These are phyloP conservation scores for Vitis amurensis DNA, from an alignment of 164 flowering plant species.

Conservation along the genomic window DNA sequence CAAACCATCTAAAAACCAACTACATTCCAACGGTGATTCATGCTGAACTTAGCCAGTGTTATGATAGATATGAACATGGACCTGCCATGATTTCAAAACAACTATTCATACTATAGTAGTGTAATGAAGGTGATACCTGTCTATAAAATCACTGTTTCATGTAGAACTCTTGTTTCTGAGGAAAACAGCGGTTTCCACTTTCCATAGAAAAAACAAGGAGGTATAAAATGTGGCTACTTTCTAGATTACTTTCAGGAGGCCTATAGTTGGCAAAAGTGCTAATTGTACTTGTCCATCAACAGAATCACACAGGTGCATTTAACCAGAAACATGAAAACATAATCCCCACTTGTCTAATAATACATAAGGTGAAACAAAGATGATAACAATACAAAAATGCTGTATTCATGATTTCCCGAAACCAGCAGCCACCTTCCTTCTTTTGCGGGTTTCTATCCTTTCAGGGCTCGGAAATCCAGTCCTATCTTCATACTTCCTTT, in stretches of 20 bases:
- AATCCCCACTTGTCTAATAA: too few relatives aligned
- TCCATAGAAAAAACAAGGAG: too few relatives aligned
- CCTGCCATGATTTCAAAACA: background rate
- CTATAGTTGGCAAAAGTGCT: too few relatives aligned
- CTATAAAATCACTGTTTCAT: constrained; percentile 1
- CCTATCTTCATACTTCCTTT: constrained; percentile 71
- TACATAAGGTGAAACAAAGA: too few relatives aligned
- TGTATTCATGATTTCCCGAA: constrained; percentile 58
- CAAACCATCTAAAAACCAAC: constrained; percentile 25
- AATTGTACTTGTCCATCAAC: too few relatives aligned
- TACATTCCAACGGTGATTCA: constrained; percentile 24
- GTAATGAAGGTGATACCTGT: constrained; percentile 9
- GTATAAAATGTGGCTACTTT: too few relatives aligned
- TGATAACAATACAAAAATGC: too few relatives aligned
- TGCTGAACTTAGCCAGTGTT: constrained; percentile 28
- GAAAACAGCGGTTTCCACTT: too few relatives aligned
- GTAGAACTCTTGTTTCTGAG: background rate
- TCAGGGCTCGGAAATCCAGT: constrained; percentile 88
- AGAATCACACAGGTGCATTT: too few relatives aligned
- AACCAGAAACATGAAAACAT: too few relatives aligned
- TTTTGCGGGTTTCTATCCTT: constrained; percentile 47
- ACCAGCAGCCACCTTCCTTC: constrained; percentile 56
- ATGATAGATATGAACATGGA: background rate
- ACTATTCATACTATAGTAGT: too few relatives aligned
- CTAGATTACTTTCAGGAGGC: too few relatives aligned